These are phyloP conservation scores for Cytospora paraplurivora DNA, from an alignment of 2,329 filamentous ascomycete genomes.

Conservation along the genomic window DNA sequence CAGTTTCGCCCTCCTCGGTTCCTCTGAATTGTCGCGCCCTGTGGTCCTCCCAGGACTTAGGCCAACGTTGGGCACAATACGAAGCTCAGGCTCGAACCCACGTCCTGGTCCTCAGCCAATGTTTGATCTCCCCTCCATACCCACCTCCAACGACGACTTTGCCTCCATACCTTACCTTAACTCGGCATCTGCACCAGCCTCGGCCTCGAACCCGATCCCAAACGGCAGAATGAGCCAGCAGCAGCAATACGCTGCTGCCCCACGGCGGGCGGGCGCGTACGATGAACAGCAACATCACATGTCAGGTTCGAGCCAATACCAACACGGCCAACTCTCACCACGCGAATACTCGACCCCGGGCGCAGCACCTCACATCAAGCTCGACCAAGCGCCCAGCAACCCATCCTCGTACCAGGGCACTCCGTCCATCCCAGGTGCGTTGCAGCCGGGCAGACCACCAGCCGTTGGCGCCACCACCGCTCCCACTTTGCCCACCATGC, in stretches of 20 bases:
- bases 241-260: conserved; percentile 36
- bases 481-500: conserved; percentile 51
- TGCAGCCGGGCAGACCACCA: conserved; percentile 50
- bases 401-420: conserved; percentile 44
- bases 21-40: conserved; percentile 12
- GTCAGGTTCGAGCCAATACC: conserved; percentile 47
- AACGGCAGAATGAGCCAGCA: conserved; percentile 41
- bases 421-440: conserved; percentile 57
- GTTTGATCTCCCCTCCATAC: conserved; percentile 28
- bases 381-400: conserved; percentile 47
- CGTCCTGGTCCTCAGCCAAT: conserved; percentile 16
- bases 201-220: not conserved
- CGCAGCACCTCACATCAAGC: conserved; percentile 52
- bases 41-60: conserved; percentile 10
- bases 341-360: conserved; percentile 47
- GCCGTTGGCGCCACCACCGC: conserved; percentile 48
- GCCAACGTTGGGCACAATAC: not conserved
- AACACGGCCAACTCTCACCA: conserved; percentile 48
- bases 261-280: conserved; percentile 44
- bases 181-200: conserved; percentile 5
- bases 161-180: conserved; percentile 27
- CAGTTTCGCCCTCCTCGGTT: conserved; percentile 6
- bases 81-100: conserved; percentile 6
- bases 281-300: conserved; percentile 58
- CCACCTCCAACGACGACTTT: conserved; percentile 29